Evolutionary conservation across 2,329 filamentous ascomycete genomes (phyloP), one percentile per base, ranked within the genome.

Genomic region (Sphaerulina vaccinii): DNA sequence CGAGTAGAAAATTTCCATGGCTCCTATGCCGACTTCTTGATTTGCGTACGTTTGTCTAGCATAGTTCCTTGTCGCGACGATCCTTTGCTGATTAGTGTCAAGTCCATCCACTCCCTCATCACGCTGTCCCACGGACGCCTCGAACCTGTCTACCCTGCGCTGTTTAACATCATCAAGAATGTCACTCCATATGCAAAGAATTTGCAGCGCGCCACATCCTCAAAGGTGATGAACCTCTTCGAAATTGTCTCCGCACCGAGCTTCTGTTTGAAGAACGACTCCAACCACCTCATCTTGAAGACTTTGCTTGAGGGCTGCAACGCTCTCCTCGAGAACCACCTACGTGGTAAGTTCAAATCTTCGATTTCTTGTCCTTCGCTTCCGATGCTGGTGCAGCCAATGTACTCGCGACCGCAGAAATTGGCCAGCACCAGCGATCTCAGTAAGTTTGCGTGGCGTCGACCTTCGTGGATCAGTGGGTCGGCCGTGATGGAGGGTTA

Each of bases 151-250:
- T 97, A 97, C 66, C 91, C 92, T 13, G 90, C 93, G 1, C 77
- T 99, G 3, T 74, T 99, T 38, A 90, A 92, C 0, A 88, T 97
- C 39, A 87, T 99, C 64, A 93, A 93, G 70, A 99, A 99, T 65
- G 85, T 96, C 57, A 85, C 91, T 9, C 86, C 93, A 13, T 88
- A 95, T 66, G 76, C 93, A 3, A 84, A 93, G 64, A 82, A 86
- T 18, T 74, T 97, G 9, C 89, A 87, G 44, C 76, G 83, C 3
- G 80, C 84, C 2, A 85, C 90, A 13, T 88, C 88, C 66, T 84
- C 86, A 1, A 95, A 90, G 68, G 74, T 97, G 23, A 77, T 97
- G 60, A 90, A 96, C 62, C 76, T 97, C 0, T 95, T 95, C 68
- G 83, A 84, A 3, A 93, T 88, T 27, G 95, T 97, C 88, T 95